These are phyloP conservation scores for Geosmithia putterillii DNA, from an alignment of 2,329 filamentous ascomycete species.

Conservation along the genomic window DNA sequence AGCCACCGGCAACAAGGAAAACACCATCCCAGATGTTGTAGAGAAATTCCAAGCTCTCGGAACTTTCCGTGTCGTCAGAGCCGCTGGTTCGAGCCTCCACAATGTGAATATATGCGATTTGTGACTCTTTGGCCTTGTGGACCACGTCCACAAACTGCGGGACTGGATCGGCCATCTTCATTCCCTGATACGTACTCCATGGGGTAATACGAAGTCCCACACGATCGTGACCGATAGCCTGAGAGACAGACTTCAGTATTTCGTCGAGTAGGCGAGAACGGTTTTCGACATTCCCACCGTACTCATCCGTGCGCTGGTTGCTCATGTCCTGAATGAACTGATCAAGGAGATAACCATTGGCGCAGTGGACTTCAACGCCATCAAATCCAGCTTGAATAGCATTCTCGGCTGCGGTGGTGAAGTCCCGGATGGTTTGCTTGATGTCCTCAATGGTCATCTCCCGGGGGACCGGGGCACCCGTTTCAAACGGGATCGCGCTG, in stretches of 20 bases:
- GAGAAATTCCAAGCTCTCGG: conserved; percentile 18
- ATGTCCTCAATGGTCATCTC: conserved; percentile 56
- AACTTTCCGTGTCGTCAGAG: conserved; percentile 21
- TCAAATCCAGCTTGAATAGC: conserved; percentile 42
- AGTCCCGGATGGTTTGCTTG: conserved; percentile 45
- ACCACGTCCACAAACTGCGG: conserved; percentile 34
- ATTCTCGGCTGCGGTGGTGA: conserved; percentile 42
- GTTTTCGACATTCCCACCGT: conserved; percentile 18
- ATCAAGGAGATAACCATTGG: conserved; percentile 45
- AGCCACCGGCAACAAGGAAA: conserved; percentile 21
- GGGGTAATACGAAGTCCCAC: conserved; percentile 31
- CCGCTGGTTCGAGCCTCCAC: conserved; percentile 36
- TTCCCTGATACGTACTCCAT: conserved; percentile 38
- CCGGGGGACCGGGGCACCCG: conserved; percentile 33
- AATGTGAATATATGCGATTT: conserved; percentile 44
- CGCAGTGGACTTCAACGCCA: conserved; percentile 31
- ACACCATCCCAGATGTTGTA: conserved; percentile 18
- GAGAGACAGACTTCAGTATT: conserved; percentile 30
- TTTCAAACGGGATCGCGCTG: conserved; percentile 12
- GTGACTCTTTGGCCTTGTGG: conserved; percentile 26
- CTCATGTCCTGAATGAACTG: conserved; percentile 36
- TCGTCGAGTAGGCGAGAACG: conserved; percentile 39
- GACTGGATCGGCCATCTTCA: conserved; percentile 26
- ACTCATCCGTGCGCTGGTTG: conserved; percentile 25
- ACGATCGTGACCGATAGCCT: conserved; percentile 29